Base-by-base conservation (phyloP, 129 eudicot species). In the Centaurea solstitialis region DNA sequence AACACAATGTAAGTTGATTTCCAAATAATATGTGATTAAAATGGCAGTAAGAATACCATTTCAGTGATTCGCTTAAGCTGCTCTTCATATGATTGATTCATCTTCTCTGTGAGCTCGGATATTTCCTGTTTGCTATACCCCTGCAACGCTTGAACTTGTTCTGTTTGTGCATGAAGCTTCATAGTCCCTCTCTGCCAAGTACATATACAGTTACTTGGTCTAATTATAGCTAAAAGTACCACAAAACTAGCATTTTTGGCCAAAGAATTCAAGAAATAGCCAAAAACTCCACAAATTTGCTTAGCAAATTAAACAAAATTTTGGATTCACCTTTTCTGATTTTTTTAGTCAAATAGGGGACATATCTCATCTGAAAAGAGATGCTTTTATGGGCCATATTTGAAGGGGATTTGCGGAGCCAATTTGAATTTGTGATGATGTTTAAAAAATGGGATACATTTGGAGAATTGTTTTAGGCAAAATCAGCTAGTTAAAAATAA, bases 31-130 rank as follows among this genome's bases (percentile, higher is more conserved):
- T n/a, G 70, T 70, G 26, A 6, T 4, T 20, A 13, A 26, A 43
- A 47, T 17, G 37, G 40, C 41, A 76, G 4, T 26, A 69, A 77
- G 10, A 30, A 71, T 88, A 94, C 98, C 98, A 94, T 89, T 87
- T 90, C 97, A 30, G 90, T 92, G 64, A 94, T 87, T 43, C 97
- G 87, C 89, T 85, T 86, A 37, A 94, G 91, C 53, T 90, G 97
- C 75, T 90, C 97, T 28, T 92, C 96, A 30, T 92, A 87, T 50
- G 98, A 79, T 65, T 22, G 82, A 47, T 93, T 77, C 87, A 90
- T 87, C 86, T 93, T 88, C 73, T 86, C 86, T 72, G 84, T 84
- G 72, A 91, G 62, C 66, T 74, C 93, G 4, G 88, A 72, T 68
- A 87, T 91, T 78, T 91, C 90, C 41, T 84, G 81, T 68, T 82